Evolutionary conservation across 2,329 filamentous ascomycete species (phyloP), one percentile per base, ranked within the genome.

Genomic region (Fusarium praegraminearum): DNA sequence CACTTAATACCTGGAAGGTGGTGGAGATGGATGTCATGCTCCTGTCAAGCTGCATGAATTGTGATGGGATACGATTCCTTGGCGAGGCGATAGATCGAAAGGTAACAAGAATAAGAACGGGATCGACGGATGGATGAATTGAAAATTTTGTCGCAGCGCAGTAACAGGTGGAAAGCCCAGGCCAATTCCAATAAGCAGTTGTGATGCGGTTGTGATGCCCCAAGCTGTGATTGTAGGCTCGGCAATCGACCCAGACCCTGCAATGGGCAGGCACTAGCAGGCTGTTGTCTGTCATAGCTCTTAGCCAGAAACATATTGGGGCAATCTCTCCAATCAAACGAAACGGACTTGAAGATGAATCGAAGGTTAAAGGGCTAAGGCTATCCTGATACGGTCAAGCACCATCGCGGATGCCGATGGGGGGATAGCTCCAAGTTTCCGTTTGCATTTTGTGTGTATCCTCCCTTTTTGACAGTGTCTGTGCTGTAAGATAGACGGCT

Each of bases 291-390:
- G 35, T 41, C 35, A 26, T 28, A 52, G 35, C 33, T 36, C 30
- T 46, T 50, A 58, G 51, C 62, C 43, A 50, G 9, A 60, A 66
- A 40, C 47, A 33, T 53, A 4, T 61, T 55, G 32, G n/a, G 18
- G 41, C 41, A 55, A 65, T 40, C 55, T 45, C 47, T 60, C 62
- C 62, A 65, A 65, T 65, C 11, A 60, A 35, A 45, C 15, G 20
- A 44, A 36, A 54, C 32, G 18, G 18, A 46, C 36, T 49, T 26
- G 9, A 24, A 30, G 30, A 54, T 65, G 45, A 59, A 65, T 65
- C 33, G 15, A 65, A 65, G 43, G 46, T 61, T 61, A 65, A 65
- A 54, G 16, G 7, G 22, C 13, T 28, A 16, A 49, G 38, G n/a
- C 47, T 66, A 65, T 33, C 55, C 62, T 30, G 36, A 61, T 53